Conservation (phyloP, 169 alveolate genomes). For the Prorocentrum cordatum region DNA sequence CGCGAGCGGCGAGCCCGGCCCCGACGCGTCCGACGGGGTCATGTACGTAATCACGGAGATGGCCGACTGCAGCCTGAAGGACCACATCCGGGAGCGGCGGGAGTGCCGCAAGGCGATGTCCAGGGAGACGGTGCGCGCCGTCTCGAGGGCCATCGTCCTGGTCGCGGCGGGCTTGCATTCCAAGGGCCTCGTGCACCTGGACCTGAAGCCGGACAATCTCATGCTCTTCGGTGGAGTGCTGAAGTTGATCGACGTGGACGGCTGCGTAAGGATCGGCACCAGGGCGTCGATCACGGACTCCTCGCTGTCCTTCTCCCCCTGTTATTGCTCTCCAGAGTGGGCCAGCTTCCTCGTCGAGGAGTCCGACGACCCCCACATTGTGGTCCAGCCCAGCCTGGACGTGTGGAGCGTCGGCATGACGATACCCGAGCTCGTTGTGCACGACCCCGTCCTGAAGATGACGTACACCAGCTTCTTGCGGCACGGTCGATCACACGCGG, state of each 20-base stretch:
- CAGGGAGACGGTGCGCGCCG: no score
- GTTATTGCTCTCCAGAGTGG: not conserved
- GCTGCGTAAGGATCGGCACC: not conserved
- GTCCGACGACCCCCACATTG: not conserved
- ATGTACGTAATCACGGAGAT: conserved; percentile 66
- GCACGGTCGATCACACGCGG: no score
- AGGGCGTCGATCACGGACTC: conserved; percentile 19
- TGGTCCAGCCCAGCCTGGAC: no score
- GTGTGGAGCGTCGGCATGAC: no score
- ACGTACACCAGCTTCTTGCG: no score
- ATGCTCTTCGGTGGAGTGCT: not conserved
- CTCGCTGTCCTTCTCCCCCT: not conserved
- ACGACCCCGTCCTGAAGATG: no score
- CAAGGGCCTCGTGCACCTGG: no score
- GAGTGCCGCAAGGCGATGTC: not conserved
- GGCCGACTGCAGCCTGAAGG: conserved; percentile 60
- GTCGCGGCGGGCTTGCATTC: not conserved
- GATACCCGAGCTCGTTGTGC: no score
- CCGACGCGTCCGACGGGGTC: conserved; percentile 44
- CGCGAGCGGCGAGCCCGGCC: conserved; percentile 55
- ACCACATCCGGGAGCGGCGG: not conserved
- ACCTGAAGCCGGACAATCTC: no score
- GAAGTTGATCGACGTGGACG: not conserved
- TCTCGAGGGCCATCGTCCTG: not conserved
- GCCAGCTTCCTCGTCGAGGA: not conserved